A percentile compares a stretch with the other conserved stretches of the same genome.
phyloP scores from a whole-genome alignment of 2,329 filamentous ascomycete genomes.

The Cercospora beticola region DNA sequence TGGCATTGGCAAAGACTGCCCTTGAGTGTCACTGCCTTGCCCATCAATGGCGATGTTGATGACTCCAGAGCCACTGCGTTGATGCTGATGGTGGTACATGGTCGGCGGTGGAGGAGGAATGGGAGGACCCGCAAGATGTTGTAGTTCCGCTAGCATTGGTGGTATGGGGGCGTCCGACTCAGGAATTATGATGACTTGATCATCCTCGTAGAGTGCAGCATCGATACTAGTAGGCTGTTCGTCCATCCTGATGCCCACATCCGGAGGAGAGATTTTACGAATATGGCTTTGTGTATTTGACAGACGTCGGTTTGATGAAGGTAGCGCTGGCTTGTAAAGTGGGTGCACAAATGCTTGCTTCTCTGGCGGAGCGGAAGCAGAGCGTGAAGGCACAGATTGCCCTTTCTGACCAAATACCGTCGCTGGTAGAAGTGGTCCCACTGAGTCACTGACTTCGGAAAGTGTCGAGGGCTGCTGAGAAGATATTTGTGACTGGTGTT shows the following conservation, averaged over 20 bases:
- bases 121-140: conserved; percentile 58
- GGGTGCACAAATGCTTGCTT: conserved; percentile 38
- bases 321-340: conserved; percentile 37
- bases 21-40: conserved; percentile 25
- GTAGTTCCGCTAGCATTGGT: conserved; percentile 56
- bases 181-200: conserved; percentile 48
- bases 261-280: conserved; percentile 47
- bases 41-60: conserved; percentile 51
- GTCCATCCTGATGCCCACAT: conserved; percentile 20
- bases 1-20: conserved; percentile 26
- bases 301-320: conserved; percentile 37
- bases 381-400: conserved; percentile 39
- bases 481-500: conserved; percentile 29
- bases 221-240: conserved; percentile 49
- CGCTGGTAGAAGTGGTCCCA: conserved; percentile 50
- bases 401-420: conserved; percentile 48
- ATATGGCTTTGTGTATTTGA: conserved; percentile 42
- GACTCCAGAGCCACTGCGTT: conserved; percentile 29
- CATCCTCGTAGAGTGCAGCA: conserved; percentile 47
- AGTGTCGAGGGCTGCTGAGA: conserved; percentile 40
- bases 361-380: conserved; percentile 52
- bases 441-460: conserved; percentile 37
- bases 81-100: conserved; percentile 27
- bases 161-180: conserved; percentile 31
- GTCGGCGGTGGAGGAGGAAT: conserved; percentile 42